Conservation (phyloP, 2,329 filamentous ascomycete genomes). For the Aschersonia sp. region DNA sequence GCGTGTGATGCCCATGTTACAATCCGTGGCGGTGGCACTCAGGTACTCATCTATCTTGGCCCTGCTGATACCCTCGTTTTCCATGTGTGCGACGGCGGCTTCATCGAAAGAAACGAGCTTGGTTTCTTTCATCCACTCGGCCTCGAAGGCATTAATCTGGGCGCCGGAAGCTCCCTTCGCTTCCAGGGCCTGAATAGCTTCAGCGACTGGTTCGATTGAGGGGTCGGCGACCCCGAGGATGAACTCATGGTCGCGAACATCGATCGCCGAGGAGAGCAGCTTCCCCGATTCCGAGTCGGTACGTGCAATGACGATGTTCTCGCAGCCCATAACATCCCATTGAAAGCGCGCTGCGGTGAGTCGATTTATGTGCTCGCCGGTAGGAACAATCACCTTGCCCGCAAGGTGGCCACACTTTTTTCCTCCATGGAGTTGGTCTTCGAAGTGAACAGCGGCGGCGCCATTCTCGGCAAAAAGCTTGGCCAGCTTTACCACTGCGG, state of each 20-base stretch:
- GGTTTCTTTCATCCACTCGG: constrained; percentile 75
- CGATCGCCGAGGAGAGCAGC: constrained; percentile 78
- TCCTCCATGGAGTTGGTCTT: constrained; percentile 92
- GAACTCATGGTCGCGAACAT: constrained; percentile 91
- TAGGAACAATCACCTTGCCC: constrained; percentile 87
- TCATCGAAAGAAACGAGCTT: constrained; percentile 86
- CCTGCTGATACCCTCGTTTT: constrained; percentile 46
- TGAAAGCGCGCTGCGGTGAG: constrained; percentile 86
- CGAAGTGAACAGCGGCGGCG: constrained; percentile 90
- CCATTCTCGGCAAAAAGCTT: constrained; percentile 97
- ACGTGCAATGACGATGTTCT: constrained; percentile 87
- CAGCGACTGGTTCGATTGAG: constrained; percentile 65
- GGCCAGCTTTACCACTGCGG: constrained; percentile 85
- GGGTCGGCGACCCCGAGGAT: constrained; percentile 73
- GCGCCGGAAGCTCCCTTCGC: constrained; percentile 56
- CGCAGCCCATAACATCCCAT: constrained; percentile 94
- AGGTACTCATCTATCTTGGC: constrained; percentile 56
- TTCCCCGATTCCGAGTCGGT: constrained; percentile 93
- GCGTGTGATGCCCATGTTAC: constrained; percentile 62
- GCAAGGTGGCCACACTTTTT: constrained; percentile 98
- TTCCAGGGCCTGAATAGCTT: constrained; percentile 85
- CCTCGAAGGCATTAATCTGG: constrained; percentile 78
- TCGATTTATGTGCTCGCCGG: constrained; percentile 92
- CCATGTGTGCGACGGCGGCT: constrained; percentile 63
- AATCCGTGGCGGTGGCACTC: constrained; percentile 42